phyloP scores from a whole-genome alignment of 2,329 filamentous ascomycete species.

The Aureobasidium sp. region DNA sequence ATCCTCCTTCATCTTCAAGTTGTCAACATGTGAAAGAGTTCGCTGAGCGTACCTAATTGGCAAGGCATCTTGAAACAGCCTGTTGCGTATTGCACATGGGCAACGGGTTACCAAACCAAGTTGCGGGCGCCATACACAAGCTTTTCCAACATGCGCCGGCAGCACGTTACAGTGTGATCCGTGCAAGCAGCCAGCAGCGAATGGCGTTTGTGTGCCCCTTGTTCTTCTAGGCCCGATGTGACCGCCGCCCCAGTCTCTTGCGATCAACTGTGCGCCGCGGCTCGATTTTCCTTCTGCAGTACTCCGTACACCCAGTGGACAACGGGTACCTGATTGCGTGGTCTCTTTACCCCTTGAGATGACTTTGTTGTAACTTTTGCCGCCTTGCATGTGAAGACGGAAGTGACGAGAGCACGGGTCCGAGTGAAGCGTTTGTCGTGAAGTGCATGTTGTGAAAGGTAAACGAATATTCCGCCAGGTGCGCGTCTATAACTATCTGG shows the following conservation, averaged over 20 bases:
- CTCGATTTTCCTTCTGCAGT: background rate
- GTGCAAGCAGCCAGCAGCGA: slow-evolving; percentile 2
- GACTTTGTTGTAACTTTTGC: slow-evolving; percentile 2
- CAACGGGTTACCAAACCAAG: background rate
- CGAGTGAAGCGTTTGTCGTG: slow-evolving; percentile 1
- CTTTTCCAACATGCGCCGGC: background rate
- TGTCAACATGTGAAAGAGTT: background rate
- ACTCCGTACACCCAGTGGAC: background rate
- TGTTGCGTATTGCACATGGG: background rate
- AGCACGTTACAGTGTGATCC: slow-evolving; percentile 5
- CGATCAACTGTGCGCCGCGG: slow-evolving; percentile 2
- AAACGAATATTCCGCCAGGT: background rate
- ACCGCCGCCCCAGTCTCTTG: background rate
- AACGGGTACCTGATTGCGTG: slow-evolving; percentile 10
- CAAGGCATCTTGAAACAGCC: background rate
- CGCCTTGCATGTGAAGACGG: slow-evolving; percentile 6
- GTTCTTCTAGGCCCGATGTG: slow-evolving; percentile 8
- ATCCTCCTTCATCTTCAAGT: background rate
- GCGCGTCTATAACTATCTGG: slow-evolving; percentile 1
- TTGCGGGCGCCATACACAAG: background rate
- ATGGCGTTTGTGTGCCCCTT: slow-evolving; percentile 4
- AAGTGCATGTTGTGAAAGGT: background rate
- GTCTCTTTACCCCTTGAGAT: background rate
- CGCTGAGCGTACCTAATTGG: background rate
- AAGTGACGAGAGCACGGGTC: background rate